Base-by-base conservation (phyloP, 805 yeast genomes). In the Zygoascus bituminiphila region DNA sequence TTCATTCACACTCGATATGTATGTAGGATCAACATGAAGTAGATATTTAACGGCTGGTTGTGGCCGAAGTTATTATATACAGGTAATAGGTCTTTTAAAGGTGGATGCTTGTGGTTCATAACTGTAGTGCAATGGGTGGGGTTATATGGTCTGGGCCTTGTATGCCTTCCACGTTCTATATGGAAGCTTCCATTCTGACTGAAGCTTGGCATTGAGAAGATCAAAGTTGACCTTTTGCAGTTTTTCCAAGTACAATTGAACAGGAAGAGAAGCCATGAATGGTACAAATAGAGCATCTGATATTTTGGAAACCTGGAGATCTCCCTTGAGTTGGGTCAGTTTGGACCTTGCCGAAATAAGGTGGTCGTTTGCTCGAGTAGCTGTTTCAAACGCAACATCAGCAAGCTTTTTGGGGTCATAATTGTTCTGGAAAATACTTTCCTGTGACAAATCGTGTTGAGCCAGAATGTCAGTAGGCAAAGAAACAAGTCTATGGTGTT, bases 301-400 rank as follows among this genome's bases (percentile, higher is more conserved):
- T 59, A 60, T 31, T 57, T 70, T 17, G 61, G 47, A 12, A 51
- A 47, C 0, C 57, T 54, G 31, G 63, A 51, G 67, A 12, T 75
- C 62, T 26, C 68, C 60, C 1, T 56, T 51, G 21, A 82, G 61
- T 54, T 83, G 77, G n/a, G n/a, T 14, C 10, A 41, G 44, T 14
- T 41, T 41, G 15, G 68, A 62, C 44, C 84, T 69, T 1, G 93
- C 88, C 0, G 88, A 70, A 4, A 86, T 62, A 2, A 87, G 59
- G 62, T 86, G 95, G 61, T 86, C 95, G 64, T 87, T 86, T 2
- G 95, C 93, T 0, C 74, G 67, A 4, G 82, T 78, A 2, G 93
- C 85, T 4, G 82, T 76, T 42, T 81, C 86, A 58, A 75, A 87
- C 1, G 84, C 70, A 7, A 80, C 77, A 57, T 81, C 79, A 51